phyloP scores from a whole-genome alignment of 169 alveolate genomes.

The Perkinsus chesapeaki region DNA sequence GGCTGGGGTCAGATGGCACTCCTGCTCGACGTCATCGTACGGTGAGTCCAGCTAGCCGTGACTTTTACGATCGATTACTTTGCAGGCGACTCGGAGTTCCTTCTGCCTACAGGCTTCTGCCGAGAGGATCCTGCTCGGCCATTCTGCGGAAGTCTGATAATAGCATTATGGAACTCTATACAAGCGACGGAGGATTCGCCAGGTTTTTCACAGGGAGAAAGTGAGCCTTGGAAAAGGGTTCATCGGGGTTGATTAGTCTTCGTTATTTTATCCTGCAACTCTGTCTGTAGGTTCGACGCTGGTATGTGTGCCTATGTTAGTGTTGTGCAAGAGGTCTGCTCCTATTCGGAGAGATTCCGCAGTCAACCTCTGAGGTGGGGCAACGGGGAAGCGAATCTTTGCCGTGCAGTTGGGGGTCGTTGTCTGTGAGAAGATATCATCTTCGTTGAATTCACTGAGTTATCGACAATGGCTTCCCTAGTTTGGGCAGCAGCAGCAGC shows the following conservation, averaged over 20 bases:
- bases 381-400: background rate
- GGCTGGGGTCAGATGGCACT: conserved; percentile 43
- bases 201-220: background rate
- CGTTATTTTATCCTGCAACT: background rate
- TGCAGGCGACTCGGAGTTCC: background rate
- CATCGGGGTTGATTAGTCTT: background rate
- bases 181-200: background rate
- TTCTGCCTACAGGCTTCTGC: conserved; percentile 33
- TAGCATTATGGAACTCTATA: background rate
- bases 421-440: background rate
- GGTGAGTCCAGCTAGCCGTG: conserved; percentile 16
- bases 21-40: conserved; percentile 32
- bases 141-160: conserved; percentile 9
- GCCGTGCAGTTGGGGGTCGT: background rate
- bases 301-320: background rate
- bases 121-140: conserved; percentile 34
- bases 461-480: conserved; percentile 26
- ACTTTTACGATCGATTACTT: background rate
- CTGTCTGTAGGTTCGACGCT: background rate
- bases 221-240: too few species aligned
- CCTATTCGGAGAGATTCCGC: background rate
- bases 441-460: background rate
- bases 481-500: conserved; percentile 20
- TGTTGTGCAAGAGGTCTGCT: background rate
- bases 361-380: background rate